Evolutionary conservation across 139 green algal species (phyloP).

Genomic region (Chlamydomonas incerta): DNA sequence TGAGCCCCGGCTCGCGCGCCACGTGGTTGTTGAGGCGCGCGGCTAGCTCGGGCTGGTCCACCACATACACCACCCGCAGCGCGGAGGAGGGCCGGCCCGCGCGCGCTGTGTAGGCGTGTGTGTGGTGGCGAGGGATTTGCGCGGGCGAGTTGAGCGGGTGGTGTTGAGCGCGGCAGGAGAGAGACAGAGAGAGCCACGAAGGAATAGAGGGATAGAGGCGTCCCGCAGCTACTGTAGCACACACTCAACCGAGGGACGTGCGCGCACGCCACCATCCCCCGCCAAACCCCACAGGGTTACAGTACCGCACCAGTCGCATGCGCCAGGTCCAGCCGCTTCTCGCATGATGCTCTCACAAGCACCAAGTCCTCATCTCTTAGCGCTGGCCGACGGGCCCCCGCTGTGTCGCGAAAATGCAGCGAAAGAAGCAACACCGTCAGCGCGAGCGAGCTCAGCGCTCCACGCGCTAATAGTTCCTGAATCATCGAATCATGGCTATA

Average conservation of each 20-base stretch:
- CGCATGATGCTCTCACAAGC: neutral
- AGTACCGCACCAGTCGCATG: neutral
- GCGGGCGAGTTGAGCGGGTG: too few relatives aligned
- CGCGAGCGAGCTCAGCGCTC: neutral
- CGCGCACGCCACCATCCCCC: too few relatives aligned
- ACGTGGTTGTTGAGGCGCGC: neutral
- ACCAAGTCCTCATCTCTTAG: constrained; percentile 11
- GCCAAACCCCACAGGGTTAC: too few relatives aligned
- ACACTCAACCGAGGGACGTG: too few relatives aligned
- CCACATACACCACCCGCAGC: neutral
- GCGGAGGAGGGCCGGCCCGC: too few relatives aligned
- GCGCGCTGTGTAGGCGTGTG: too few relatives aligned
- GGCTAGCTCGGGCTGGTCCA: neutral
- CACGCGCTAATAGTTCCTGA: too few relatives aligned
- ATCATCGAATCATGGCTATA: too few relatives aligned
- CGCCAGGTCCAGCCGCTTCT: neutral
- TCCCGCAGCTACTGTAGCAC: too few relatives aligned
- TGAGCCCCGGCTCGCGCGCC: neutral
- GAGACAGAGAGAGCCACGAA: too few relatives aligned
- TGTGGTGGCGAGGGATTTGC: neutral
- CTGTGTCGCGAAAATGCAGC: neutral
- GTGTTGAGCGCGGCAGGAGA: too few relatives aligned
- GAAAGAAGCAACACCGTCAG: neutral
- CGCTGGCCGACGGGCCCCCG: neutral
- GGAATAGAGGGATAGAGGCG: too few relatives aligned